Conservation (phyloP, 345 rosid species). For the Arabidopsis suecica region DNA sequence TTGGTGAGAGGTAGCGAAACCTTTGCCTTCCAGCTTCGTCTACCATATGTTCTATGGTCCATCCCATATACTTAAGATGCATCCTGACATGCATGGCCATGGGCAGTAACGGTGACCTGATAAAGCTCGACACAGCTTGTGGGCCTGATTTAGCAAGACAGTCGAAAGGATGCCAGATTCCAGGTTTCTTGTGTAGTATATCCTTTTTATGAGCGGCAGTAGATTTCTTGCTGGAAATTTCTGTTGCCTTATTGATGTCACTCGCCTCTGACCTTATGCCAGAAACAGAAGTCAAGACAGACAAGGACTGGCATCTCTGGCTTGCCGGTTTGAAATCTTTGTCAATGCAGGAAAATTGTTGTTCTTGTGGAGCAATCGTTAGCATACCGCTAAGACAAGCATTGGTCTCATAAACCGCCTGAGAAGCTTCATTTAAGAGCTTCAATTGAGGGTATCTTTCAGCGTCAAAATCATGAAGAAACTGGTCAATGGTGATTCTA, state of each 20-base stretch:
- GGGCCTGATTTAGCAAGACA: conserved; percentile 64
- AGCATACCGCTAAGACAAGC: conserved; percentile 24
- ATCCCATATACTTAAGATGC: conserved; percentile 62
- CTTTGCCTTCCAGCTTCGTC: conserved; percentile 34
- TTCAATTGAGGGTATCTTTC: conserved; percentile 22
- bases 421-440: conserved; percentile 31
- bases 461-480: conserved; percentile 37
- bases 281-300: conserved; percentile 36
- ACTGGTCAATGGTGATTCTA: conserved; percentile 39
- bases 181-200: conserved; percentile 7
- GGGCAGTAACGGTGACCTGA: neutral
- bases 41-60: conserved; percentile 57
- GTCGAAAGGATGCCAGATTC: conserved; percentile 54
- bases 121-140: conserved; percentile 51
- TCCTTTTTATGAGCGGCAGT: conserved; percentile 9
- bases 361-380: conserved; percentile 37
- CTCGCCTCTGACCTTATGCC: conserved; percentile 37
- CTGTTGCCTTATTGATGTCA: conserved; percentile 25
- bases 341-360: conserved; percentile 19
- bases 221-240: conserved; percentile 35
- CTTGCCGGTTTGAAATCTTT: conserved; percentile 28
- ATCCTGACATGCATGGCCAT: conserved; percentile 44
- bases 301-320: conserved; percentile 39
- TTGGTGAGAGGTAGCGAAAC: conserved; percentile 68
- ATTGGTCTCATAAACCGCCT: conserved; percentile 30